Evolutionary conservation across 768 basidiomycete species (phyloP).

Genomic region (Cyathus striatus): DNA sequence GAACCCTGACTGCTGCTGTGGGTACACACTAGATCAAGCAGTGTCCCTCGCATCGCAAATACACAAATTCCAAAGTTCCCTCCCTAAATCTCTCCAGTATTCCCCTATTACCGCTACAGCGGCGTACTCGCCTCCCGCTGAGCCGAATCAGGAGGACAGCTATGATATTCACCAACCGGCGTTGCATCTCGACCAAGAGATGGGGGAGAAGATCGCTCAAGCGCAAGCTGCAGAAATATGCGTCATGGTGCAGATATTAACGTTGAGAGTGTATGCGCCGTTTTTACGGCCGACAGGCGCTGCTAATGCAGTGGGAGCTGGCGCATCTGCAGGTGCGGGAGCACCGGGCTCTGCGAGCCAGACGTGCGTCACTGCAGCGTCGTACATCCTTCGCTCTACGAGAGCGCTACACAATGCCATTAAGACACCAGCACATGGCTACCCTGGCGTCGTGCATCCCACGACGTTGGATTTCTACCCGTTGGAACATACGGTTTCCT

Average conservation of each 20-base stretch:
- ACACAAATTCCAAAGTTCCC: constrained; percentile 42
- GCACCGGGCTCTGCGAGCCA: background rate
- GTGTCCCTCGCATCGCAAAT: constrained; percentile 53
- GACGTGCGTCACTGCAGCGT: background rate
- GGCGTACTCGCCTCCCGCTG: constrained; percentile 1
- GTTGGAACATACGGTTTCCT: background rate
- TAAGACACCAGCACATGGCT: background rate
- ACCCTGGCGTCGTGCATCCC: constrained; percentile 1
- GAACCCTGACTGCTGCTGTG: constrained; percentile 31
- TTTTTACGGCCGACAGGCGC: constrained; percentile 37
- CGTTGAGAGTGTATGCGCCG: constrained; percentile 64
- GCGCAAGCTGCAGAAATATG: constrained; percentile 54
- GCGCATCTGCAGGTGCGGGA: too few relatives aligned
- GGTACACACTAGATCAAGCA: constrained; percentile 60
- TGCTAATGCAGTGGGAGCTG: background rate
- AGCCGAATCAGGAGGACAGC: background rate
- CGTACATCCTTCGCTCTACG: too few relatives aligned
- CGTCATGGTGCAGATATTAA: constrained; percentile 53
- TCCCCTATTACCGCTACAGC: constrained; percentile 3
- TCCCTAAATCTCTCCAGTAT: constrained; percentile 49
- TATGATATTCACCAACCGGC: background rate
- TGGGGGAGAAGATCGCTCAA: constrained; percentile 5
- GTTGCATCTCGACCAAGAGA: background rate
- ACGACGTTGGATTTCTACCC: background rate
- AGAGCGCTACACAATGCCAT: too few relatives aligned